phyloP scores from a whole-genome alignment of 495 filamentous ascomycete genomes.

The Penicillium parvum region DNA sequence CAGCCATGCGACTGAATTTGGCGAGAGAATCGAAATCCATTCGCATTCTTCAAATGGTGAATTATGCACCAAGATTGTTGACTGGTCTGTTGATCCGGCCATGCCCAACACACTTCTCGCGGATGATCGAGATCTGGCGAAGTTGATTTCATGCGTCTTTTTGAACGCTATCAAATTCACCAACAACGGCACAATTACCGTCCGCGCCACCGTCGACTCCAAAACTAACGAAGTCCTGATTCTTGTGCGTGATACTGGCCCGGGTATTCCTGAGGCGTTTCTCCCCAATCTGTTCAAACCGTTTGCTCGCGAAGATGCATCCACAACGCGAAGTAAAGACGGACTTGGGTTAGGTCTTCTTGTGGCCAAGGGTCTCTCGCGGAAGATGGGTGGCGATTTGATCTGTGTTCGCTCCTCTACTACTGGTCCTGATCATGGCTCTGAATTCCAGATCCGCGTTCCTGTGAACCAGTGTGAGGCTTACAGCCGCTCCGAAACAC shows the following conservation, averaged over 20 bases:
- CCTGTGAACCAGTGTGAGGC: slow-evolving; percentile 53
- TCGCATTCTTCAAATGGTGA: slow-evolving; percentile 56
- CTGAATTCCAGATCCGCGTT: slow-evolving; percentile 71
- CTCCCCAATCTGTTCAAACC: slow-evolving; percentile 70
- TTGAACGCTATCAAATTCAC: slow-evolving; percentile 82
- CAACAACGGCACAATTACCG: slow-evolving; percentile 59
- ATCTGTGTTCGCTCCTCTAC: slow-evolving; percentile 65
- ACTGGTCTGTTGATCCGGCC: slow-evolving; percentile 60
- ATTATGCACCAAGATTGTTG: slow-evolving; percentile 55
- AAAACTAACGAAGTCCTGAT: slow-evolving; percentile 55
- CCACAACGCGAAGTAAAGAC: slow-evolving; percentile 66
- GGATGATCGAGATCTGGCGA: slow-evolving; percentile 69
- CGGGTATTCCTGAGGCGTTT: slow-evolving; percentile 68
- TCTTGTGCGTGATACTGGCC: slow-evolving; percentile 63
- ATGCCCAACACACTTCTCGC: slow-evolving; percentile 65
- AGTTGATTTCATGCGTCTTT: slow-evolving; percentile 68
- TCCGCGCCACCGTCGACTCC: slow-evolving; percentile 50
- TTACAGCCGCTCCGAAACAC: slow-evolving; percentile 36
- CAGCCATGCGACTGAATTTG: slow-evolving; percentile 54
- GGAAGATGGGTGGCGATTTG: slow-evolving; percentile 73
- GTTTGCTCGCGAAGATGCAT: slow-evolving; percentile 68
- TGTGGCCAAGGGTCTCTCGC: slow-evolving; percentile 70
- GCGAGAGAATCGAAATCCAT: slow-evolving; percentile 64
- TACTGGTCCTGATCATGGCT: slow-evolving; percentile 60
- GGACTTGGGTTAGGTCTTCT: slow-evolving; percentile 71